phyloP scores from a whole-genome alignment of 169 alveolate species.

The Eimeria acervulina region DNA sequence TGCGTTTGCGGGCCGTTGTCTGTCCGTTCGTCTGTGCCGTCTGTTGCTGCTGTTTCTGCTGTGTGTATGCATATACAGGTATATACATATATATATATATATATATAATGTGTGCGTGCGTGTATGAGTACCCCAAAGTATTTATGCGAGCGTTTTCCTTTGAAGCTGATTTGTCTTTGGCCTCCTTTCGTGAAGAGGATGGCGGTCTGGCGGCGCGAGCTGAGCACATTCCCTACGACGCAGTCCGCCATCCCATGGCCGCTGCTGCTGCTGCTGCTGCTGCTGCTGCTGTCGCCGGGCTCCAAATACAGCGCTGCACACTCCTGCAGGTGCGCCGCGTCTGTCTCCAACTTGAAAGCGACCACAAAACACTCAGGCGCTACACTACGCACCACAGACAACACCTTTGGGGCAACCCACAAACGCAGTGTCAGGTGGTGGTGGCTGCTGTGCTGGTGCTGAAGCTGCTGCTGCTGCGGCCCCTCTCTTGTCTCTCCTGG shows the following conservation, averaged over 20 bases:
- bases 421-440: conserved; percentile 38
- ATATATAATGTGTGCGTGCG: not conserved
- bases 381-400: conserved; percentile 38
- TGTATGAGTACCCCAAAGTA: conserved; percentile 8
- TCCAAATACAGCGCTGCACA: conserved; percentile 21
- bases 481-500: conserved; percentile 35
- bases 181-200: conserved; percentile 2
- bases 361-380: conserved; percentile 57
- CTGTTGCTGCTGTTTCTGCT: not conserved
- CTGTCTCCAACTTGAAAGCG: conserved; percentile 79
- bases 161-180: not conserved
- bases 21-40: not conserved
- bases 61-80: not conserved
- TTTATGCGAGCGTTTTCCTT: not conserved
- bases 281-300: not conserved
- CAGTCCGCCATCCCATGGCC: conserved; percentile 36
- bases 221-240: conserved; percentile 48
- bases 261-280: not conserved
- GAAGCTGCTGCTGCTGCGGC: not conserved
- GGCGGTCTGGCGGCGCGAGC: not conserved
- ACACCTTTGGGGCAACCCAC: conserved; percentile 73
- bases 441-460: conserved; percentile 17
- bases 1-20: not conserved
- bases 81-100: no score
- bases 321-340: conserved; percentile 1